Conservation (phyloP, 371 early-diverging fungal genomes). For the Batrachochytrium dendrobatidis region DNA sequence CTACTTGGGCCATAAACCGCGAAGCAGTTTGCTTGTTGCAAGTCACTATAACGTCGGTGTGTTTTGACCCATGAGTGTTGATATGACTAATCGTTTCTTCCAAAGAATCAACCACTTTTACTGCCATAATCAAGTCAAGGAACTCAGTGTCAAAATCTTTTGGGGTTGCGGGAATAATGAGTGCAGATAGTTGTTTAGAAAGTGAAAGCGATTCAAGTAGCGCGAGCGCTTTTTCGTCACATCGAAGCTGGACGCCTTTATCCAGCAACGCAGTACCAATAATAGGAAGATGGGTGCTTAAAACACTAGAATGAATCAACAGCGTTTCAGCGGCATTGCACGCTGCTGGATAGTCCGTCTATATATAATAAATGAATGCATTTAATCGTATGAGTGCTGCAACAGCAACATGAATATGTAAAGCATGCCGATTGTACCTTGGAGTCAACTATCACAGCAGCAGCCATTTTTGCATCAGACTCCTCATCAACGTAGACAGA, state of each 20-base stretch:
- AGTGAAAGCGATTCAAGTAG: neutral
- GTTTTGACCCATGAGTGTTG: constrained; percentile 86
- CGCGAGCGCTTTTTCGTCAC: constrained; percentile 12
- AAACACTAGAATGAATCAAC: constrained; percentile 62
- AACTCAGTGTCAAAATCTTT: constrained; percentile 78
- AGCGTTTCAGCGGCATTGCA: constrained; percentile 92
- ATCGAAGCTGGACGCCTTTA: constrained; percentile 25
- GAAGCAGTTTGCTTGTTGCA: constrained; percentile 65
- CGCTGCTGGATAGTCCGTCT: constrained; percentile 91
- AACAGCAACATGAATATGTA: constrained; percentile 6
- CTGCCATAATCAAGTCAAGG: constrained; percentile 76
- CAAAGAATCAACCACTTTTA: constrained; percentile 66
- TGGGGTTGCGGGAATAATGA: constrained; percentile 2
- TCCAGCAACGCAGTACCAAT: constrained; percentile 24
- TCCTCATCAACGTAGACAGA: constrained; percentile 79
- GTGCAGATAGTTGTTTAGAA: neutral
- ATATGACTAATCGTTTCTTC: constrained; percentile 84
- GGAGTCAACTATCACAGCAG: constrained; percentile 75
- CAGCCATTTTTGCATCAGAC: constrained; percentile 67
- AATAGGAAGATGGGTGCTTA: constrained; percentile 30
- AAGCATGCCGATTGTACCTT: constrained; percentile 47
- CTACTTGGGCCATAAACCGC: constrained; percentile 80
- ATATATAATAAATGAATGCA: neutral
- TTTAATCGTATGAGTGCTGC: no score
- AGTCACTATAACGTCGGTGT: constrained; percentile 90